Base-by-base conservation (phyloP, 345 rosid genomes). In the Salix viminalis region DNA sequence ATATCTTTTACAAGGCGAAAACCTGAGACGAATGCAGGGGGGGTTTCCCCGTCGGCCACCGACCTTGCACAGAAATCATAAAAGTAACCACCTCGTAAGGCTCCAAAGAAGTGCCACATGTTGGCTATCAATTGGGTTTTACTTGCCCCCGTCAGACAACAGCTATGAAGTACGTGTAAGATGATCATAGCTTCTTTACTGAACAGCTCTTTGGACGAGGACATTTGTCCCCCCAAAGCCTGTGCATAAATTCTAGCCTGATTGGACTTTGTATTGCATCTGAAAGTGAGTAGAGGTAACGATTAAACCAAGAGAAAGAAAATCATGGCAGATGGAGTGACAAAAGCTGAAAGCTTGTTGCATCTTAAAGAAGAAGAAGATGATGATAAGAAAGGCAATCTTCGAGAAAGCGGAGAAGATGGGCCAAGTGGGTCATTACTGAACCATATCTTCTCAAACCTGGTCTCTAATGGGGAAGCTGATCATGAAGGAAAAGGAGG, bases 261-360 rank as follows among this genome's bases (percentile, higher is more conserved):
- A 2, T 52, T 19, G 60, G 1, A 52, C 23, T 16, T 5, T 7
- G 23, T 19, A 19, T 1, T 2, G 11, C 24, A 21, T 23, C 37
- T 28, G 67, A 21, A 19, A 21, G 60, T 0, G 60, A 19, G 58
- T 54, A 2, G 60, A 11, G 5, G 6, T n/a, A 10, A n/a, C 23
- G 2, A 7, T 21, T 24, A 7, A 30, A 4, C 7, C 1, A 18
- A 65, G 36, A 19, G 65, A 73, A 48, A 37, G 14, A 21, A 6
- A 37, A 74, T 70, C 16, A 86, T 88, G 91, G 93, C 89, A 77
- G 90, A 89, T 64, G 60, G 73, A 10, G 82, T 83, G 69, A 64
- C 75, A 32, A 90, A 85, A 85, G 81, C 78, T 72, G 90, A 81
- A 60, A 80, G 73, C 60, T 42, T 83, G 65, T 32, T 79, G 74